Conservation (phyloP, 2,329 filamentous ascomycete species). For the Fusarium abutilonis region DNA sequence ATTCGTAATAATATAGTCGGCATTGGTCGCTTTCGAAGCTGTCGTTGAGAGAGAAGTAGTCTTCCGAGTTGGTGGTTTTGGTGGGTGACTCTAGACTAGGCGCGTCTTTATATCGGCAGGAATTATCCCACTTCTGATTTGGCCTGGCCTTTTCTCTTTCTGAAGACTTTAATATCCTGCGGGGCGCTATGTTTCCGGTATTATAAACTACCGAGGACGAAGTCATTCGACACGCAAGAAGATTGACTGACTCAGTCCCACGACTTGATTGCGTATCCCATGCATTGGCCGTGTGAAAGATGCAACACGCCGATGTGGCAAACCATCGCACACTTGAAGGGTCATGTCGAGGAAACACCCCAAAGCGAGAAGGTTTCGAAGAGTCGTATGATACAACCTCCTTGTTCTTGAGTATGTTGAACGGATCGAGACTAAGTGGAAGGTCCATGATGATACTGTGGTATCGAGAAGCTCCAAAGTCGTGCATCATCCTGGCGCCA, state of each 20-base stretch:
- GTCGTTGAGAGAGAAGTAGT: constrained; percentile 31
- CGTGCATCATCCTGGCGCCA: constrained; percentile 78
- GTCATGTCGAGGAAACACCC: constrained; percentile 70
- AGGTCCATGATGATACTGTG: constrained; percentile 76
- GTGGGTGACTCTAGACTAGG: constrained; percentile 1
- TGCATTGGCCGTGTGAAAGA: constrained; percentile 77
- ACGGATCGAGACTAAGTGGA: constrained; percentile 71
- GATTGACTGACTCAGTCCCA: constrained; percentile 58
- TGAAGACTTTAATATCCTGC: background rate
- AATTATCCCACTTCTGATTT: background rate
- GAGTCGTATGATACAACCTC: constrained; percentile 67
- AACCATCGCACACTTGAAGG: constrained; percentile 72
- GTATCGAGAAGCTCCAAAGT: constrained; percentile 72
- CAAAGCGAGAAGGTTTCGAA: constrained; percentile 67
- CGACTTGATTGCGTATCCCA: constrained; percentile 61
- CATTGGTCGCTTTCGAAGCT: constrained; percentile 71
- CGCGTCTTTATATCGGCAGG: constrained; percentile 1
- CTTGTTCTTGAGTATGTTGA: constrained; percentile 67
- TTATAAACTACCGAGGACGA: constrained; percentile 72
- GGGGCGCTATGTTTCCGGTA: constrained; percentile 65
- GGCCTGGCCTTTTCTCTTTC: background rate
- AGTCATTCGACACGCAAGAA: constrained; percentile 73
- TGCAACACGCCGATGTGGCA: constrained; percentile 72
- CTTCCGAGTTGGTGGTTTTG: rapidly evolving
- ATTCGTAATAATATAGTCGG: constrained; percentile 74